Evolutionary conservation across 768 basidiomycete species (phyloP).

Genomic region (Stropharia rugosoannulata): DNA sequence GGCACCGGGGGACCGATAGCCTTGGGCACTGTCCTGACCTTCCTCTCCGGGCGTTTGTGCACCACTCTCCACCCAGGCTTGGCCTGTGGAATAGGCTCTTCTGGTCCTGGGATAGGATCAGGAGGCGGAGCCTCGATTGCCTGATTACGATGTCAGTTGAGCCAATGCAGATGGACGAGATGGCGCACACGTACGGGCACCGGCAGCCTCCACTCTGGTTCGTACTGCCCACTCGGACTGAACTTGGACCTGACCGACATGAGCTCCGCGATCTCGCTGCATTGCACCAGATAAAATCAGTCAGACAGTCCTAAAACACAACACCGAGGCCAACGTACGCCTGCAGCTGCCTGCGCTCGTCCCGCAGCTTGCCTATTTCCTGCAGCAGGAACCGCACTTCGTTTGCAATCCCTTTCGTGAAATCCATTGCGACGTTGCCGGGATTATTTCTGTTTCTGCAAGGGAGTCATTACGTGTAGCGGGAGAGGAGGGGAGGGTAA

Average conservation of each 20-base stretch:
- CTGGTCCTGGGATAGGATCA: constrained; percentile 44
- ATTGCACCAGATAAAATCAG: constrained; percentile 1
- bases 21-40: constrained; percentile 43
- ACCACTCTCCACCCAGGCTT: constrained; percentile 77
- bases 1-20: constrained; percentile 38
- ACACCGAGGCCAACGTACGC: constrained; percentile 53
- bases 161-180: background rate
- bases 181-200: constrained; percentile 30
- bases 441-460: constrained; percentile 12
- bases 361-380: constrained; percentile 80
- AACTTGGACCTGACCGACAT: constrained; percentile 84
- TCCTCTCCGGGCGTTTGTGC: constrained; percentile 59
- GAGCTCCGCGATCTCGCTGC: constrained; percentile 80
- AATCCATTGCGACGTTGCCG: constrained; percentile 62
- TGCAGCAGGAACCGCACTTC: constrained; percentile 78
- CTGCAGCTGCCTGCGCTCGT: constrained; percentile 73
- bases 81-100: constrained; percentile 48
- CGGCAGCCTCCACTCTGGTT: constrained; percentile 70
- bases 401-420: constrained; percentile 76
- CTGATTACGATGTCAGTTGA: constrained; percentile 18
- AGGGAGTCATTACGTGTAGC: constrained; percentile 9
- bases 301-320: background rate
- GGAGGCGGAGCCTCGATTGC: constrained; percentile 37
- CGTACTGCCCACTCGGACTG: constrained; percentile 75
- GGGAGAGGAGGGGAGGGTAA: background rate